Evolutionary conservation across 2,329 filamentous ascomycete genomes (phyloP), one percentile per base, ranked within the genome.

Genomic region (Spiromastix sp.): DNA sequence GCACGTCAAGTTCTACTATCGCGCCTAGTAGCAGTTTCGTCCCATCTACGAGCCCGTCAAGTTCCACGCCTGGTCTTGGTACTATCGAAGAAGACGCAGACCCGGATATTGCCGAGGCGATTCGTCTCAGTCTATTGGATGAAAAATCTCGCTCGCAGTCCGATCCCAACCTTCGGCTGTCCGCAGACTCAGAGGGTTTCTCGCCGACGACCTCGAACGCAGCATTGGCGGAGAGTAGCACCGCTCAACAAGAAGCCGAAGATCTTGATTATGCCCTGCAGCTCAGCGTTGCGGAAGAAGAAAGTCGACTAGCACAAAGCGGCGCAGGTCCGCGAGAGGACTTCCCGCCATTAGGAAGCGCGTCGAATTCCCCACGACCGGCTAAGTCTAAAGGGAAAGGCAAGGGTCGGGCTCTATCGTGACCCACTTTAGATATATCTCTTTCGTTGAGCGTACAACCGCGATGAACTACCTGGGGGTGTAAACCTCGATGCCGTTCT

Each of bases 261-360:
- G 75, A 79, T 52, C 48, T 80, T 20, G 72, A 78, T 40, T 73
- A 74, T 49, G 75, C 75, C 1, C 56, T 79, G 42, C 73, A 75
- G 50, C 50, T 79, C 17, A 79, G 76, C 50, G 59, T 79, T 32
- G 74, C 67, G 1, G 74, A 79, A 47, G 68, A 74, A 45, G 60
- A 70, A 49, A 71, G 69, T 48, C 56, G 61, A 29, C 55, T 54
- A 32, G 11, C 22, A 13, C 17, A 12, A 30, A 17, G 5, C 15
- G 27, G 4, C 32, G 4, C 31, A 48, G 16, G 46, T 50, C n/a
- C n/a, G 15, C 41, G 42, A 30, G 53, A 56, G n/a, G 54, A 59
- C 21, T 60, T 56, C 11, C 57, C 57, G 4, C 41, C 42, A 6
- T 46, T 55, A 16, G 38, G 34, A 8, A 42, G 18, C 27, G 25